Percentiles rank a stretch among this genome's conserved stretches.
phyloP scores from a whole-genome alignment of 768 basidiomycete genomes.

The Psilocybe cyanescens region DNA sequence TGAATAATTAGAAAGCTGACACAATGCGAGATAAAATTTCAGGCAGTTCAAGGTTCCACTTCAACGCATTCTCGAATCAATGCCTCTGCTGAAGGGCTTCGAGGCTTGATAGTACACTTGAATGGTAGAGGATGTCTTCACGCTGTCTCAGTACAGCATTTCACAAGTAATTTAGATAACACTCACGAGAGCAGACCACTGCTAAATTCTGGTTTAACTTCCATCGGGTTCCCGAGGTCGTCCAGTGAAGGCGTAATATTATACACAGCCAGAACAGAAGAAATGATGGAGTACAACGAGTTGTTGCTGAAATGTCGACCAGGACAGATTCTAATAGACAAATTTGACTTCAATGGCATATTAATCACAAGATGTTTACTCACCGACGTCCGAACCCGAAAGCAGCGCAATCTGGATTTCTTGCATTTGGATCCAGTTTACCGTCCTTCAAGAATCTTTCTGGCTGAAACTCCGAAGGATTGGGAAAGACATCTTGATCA shows the following conservation, averaged over 20 bases:
- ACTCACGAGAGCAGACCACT: slow-evolving; percentile 7
- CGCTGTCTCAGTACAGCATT: background rate
- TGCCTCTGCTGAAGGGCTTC: background rate
- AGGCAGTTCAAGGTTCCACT: background rate
- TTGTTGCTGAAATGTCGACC: slow-evolving; percentile 20
- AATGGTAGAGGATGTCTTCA: slow-evolving; percentile 11
- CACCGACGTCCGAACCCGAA: slow-evolving; percentile 39
- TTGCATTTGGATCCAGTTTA: slow-evolving; percentile 23
- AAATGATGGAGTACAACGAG: slow-evolving; percentile 18
- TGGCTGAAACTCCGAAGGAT: slow-evolving; percentile 37
- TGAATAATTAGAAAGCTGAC: too few species aligned
- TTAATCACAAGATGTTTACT: background rate
- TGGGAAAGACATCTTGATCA: slow-evolving; percentile 40
- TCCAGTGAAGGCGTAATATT: slow-evolving; percentile 18
- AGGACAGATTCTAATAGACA: slow-evolving; percentile 19
- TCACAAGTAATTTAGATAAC: background rate
- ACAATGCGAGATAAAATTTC: too few species aligned
- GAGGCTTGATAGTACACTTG: slow-evolving; percentile 7
- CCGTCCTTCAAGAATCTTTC: slow-evolving; percentile 32
- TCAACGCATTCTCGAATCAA: background rate
- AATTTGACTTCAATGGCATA: too few species aligned
- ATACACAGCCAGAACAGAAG: slow-evolving; percentile 20
- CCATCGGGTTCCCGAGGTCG: slow-evolving; percentile 7
- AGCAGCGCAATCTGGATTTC: slow-evolving; percentile 27
- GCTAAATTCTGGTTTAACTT: slow-evolving; percentile 7